These are phyloP conservation scores for Asterella californica DNA, from an alignment of 225 moss, liverwort and hornwort genomes.

Conservation along the genomic window DNA sequence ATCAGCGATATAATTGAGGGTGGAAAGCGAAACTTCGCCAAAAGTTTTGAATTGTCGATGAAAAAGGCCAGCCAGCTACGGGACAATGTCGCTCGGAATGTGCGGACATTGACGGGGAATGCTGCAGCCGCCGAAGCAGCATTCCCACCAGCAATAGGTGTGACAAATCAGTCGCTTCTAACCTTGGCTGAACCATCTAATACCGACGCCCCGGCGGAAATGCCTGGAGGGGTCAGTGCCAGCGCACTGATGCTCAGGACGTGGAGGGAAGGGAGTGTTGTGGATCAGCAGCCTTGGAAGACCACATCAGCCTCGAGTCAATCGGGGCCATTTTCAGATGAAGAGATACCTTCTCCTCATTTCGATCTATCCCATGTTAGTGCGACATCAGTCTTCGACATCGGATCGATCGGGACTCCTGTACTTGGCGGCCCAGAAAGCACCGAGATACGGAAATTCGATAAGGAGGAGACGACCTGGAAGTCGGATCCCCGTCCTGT, in stretches of 20 bases:
- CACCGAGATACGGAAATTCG: not conserved
- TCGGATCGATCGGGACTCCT: slow-evolving; percentile 60
- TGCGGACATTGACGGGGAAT: slow-evolving; percentile 18
- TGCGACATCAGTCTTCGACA: slow-evolving; percentile 47
- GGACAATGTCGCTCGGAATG: slow-evolving; percentile 30
- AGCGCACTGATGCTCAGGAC: slow-evolving; percentile 5
- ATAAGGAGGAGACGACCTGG: not conserved
- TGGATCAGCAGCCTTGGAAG: not conserved
- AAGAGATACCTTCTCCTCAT: slow-evolving; percentile 20
- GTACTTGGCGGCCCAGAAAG: slow-evolving; percentile 35
- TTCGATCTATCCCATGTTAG: slow-evolving; percentile 43
- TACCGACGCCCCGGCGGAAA: not conserved
- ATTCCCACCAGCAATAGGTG: not conserved
- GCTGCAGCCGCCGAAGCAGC: not conserved
- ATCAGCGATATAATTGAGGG: not conserved
- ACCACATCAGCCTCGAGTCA: not conserved
- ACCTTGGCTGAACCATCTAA: not conserved
- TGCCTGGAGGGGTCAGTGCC: not conserved
- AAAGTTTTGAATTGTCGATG: slow-evolving; percentile 20
- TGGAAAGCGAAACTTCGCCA: slow-evolving; percentile 16
- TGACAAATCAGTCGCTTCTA: not conserved
- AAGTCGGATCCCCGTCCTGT: slow-evolving; percentile 9
- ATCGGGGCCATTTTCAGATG: not conserved
- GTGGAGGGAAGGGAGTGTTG: not conserved
- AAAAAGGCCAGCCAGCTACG: slow-evolving; percentile 5